These are phyloP conservation scores for Tolypocladium endophyticum DNA, from an alignment of 2,329 filamentous ascomycete species.

Conservation along the genomic window DNA sequence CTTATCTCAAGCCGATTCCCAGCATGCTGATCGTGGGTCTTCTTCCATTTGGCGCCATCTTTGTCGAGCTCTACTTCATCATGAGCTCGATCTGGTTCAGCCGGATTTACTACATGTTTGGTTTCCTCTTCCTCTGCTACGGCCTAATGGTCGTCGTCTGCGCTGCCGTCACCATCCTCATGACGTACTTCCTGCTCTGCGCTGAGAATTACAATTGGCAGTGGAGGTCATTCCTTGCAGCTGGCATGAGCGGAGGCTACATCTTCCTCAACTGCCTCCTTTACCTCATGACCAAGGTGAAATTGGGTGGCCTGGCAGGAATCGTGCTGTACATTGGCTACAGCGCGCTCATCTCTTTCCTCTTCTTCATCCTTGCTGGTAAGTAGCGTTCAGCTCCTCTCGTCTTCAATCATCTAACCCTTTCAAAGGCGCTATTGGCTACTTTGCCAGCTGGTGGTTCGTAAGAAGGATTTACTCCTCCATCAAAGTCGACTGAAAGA, in stretches of 20 bases:
- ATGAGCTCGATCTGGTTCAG: constrained; percentile 99
- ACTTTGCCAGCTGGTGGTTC: constrained; percentile 91
- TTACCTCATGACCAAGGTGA: constrained; percentile 83
- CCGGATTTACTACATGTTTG: constrained; percentile 99
- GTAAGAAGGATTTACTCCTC: constrained; percentile 88
- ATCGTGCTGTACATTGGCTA: constrained; percentile 91
- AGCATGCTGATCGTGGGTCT: constrained; percentile 89
- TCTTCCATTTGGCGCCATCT: constrained; percentile 90
- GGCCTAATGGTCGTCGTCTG: constrained; percentile 94
- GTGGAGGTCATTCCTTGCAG: constrained; percentile 88
- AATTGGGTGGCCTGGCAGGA: constrained; percentile 73
- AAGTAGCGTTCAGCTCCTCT: constrained; percentile 25
- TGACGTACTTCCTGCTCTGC: constrained; percentile 94
- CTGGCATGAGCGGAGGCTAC: constrained; percentile 81
- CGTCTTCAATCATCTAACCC: neutral
- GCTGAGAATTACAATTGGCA: constrained; percentile 99
- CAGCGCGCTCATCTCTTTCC: constrained; percentile 74
- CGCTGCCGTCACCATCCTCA: constrained; percentile 80
- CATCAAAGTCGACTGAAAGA: constrained; percentile 84
- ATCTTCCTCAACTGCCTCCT: constrained; percentile 86
- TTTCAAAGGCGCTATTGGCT: constrained; percentile 75
- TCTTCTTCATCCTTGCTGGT: constrained; percentile 94
- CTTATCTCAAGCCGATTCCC: constrained; percentile 77
- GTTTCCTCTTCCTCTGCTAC: constrained; percentile 96
- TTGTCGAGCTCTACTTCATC: constrained; percentile 98